Evolutionary conservation across 306 rosid species (phyloP).

Genomic region (Citrullus colocynthis): DNA sequence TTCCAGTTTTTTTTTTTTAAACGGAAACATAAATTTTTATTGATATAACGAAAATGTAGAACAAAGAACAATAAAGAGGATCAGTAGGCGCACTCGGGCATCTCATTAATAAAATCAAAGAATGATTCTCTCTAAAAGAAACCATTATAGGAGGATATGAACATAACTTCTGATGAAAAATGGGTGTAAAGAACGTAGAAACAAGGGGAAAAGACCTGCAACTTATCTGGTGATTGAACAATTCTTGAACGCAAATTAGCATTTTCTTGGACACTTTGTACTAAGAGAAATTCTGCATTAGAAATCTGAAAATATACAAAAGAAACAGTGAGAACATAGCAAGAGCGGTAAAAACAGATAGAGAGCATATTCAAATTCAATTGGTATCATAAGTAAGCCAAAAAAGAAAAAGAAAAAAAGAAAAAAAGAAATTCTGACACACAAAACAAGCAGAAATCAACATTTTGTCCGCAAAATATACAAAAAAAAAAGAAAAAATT

Average conservation of each 20-base stretch:
- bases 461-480: background rate
- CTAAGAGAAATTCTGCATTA: conserved; percentile 50
- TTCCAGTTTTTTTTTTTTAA: too few species aligned
- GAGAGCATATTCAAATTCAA: background rate
- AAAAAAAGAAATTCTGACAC: background rate
- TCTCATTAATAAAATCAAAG: background rate
- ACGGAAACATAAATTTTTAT: too few species aligned
- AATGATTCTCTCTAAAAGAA: background rate
- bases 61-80: too few species aligned
- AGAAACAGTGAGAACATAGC: background rate
- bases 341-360: background rate
- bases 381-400: background rate
- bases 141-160: background rate
- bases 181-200: background rate
- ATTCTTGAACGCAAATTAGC: conserved; percentile 64
- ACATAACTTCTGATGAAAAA: background rate
- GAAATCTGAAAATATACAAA: conserved; percentile 41
- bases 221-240: conserved; percentile 81
- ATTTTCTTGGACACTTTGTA: conserved; percentile 68
- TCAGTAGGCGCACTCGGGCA: background rate
- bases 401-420: background rate
- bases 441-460: background rate
- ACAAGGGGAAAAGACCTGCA: conserved; percentile 40
- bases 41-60: too few species aligned
- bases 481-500: background rate